Evolutionary conservation across 768 basidiomycete genomes (phyloP).

Genomic region (Leccinum truebloodii): DNA sequence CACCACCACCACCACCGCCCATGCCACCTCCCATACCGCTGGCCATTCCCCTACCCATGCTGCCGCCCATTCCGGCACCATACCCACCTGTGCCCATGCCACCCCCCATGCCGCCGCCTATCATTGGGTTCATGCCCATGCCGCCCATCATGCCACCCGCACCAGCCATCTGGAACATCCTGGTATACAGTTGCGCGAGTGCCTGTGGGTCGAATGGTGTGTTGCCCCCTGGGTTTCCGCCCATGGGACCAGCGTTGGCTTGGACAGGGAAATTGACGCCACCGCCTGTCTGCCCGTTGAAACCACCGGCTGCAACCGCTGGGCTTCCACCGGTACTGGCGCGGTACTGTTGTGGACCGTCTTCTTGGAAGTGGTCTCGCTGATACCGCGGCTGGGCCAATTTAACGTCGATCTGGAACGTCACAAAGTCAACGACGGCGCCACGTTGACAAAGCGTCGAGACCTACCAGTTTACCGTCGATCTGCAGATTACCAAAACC

Average conservation of each 20-base stretch:
- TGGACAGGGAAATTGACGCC: slow-evolving; percentile 37
- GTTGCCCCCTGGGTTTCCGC: slow-evolving; percentile 41
- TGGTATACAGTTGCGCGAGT: slow-evolving; percentile 89
- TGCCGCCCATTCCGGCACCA: slow-evolving; percentile 38
- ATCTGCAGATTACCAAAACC: slow-evolving; percentile 88
- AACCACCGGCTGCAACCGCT: slow-evolving; percentile 22
- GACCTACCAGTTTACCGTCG: slow-evolving; percentile 89
- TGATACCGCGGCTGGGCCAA: slow-evolving; percentile 90
- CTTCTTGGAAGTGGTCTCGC: slow-evolving; percentile 63
- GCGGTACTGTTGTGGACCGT: slow-evolving; percentile 29
- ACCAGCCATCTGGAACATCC: slow-evolving; percentile 89
- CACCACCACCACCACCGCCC: slow-evolving; percentile 30
- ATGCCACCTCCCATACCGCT: slow-evolving; percentile 44
- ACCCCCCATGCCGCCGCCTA: slow-evolving; percentile 37
- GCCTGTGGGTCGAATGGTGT: slow-evolving; percentile 90
- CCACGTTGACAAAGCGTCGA: not conserved
- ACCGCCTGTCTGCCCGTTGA: slow-evolving; percentile 36
- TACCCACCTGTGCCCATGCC: slow-evolving; percentile 35
- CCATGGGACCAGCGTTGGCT: slow-evolving; percentile 25
- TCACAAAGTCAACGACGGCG: not conserved
- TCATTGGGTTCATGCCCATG: slow-evolving; percentile 43
- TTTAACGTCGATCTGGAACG: slow-evolving; percentile 89
- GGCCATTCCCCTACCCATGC: slow-evolving; percentile 35
- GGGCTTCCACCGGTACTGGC: slow-evolving; percentile 8
- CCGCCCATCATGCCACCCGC: slow-evolving; percentile 47